Base-by-base conservation (phyloP, 2,329 filamentous ascomycete species). In the Neopestalotiopsis rosae region DNA sequence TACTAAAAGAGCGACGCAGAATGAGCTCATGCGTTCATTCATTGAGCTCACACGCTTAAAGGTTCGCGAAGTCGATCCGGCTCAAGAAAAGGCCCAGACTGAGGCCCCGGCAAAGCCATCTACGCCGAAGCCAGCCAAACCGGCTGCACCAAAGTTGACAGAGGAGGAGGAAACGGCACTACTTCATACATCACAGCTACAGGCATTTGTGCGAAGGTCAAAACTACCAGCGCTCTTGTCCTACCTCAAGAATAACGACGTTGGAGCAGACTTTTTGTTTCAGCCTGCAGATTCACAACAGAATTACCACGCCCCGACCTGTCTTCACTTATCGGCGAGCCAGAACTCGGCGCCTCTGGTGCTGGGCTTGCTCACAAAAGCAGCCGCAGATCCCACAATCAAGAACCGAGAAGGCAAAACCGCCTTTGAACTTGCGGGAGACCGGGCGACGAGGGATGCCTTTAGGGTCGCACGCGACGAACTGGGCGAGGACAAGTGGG, bases 31-130 rank as follows among this genome's bases (percentile, higher is more conserved):
- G 92, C 90, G 95, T 52, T 92, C 92, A 0, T 99, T 98, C 75
- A 92, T 97, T 71, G 96, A 99, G 82, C 87, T 99, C 40, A 99
- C 96, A 0, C 87, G 96, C 17, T 87, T 98, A 17, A 98, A 99
- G 80, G 87, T 97, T 61, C 90, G 89, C 63, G 91, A 93, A 71
- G 88, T 98, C 34, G 88, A 93, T 69, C 92, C 94, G 71, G 87
- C 85, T 3, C 86, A 90, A 13, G 78, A 79, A 42, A 86, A 83
- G 73, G 81, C 79, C 72, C 80, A 81, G 52, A 75, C 82, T 5
- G 81, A 86, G 75, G 79, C 75, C 68, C 74, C 70, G 20, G 72
- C 72, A 58, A 85, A 78, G 79, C 73, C 81, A 4, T 62, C 79
- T 17, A 78, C 82, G 7, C 69, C 83, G 0, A 91, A 90, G 72